Conservation (phyloP, 1,284 basidiomycete species). For the Cryptococcus depauperatus region DNA sequence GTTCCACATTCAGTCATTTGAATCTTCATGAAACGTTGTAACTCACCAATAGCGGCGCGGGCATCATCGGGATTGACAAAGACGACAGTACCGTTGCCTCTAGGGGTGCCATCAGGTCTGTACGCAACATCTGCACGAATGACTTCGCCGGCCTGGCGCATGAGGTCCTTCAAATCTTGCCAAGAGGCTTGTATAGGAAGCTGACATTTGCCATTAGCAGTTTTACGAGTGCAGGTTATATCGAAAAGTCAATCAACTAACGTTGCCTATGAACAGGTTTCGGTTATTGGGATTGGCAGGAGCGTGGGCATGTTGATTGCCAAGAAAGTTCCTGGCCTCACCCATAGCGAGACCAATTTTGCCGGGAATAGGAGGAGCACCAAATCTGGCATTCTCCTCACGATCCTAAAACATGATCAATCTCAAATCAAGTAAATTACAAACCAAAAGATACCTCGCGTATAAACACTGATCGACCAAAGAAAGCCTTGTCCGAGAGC, state of each 20-base stretch:
- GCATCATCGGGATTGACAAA: constrained; percentile 88
- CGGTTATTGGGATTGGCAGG: constrained; percentile 45
- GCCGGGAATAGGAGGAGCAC: constrained; percentile 81
- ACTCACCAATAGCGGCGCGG: constrained; percentile 71
- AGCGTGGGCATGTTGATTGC: constrained; percentile 38
- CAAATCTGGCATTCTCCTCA: constrained; percentile 88
- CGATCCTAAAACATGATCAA: no score
- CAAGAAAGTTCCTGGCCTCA: constrained; percentile 63
- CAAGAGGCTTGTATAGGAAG: constrained; percentile 90
- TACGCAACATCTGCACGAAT: constrained; percentile 91
- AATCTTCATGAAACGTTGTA: neutral
- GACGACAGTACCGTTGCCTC: constrained; percentile 90
- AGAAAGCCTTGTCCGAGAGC: constrained; percentile 74
- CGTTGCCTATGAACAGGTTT: constrained; percentile 87
- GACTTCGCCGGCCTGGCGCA: constrained; percentile 88
- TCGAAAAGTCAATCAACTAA: constrained; percentile 44
- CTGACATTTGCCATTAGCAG: no score
- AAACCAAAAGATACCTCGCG: constrained; percentile 58
- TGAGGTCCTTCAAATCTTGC: constrained; percentile 97
- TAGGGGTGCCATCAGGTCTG: constrained; percentile 80
- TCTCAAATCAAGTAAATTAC: neutral
- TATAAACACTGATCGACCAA: constrained; percentile 90
- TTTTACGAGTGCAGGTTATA: neutral
- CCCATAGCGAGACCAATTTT: constrained; percentile 83
- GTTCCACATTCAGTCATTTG: neutral